Base-by-base conservation (phyloP, 1,139 yeast species). In the Suhomyces panamericanus region DNA sequence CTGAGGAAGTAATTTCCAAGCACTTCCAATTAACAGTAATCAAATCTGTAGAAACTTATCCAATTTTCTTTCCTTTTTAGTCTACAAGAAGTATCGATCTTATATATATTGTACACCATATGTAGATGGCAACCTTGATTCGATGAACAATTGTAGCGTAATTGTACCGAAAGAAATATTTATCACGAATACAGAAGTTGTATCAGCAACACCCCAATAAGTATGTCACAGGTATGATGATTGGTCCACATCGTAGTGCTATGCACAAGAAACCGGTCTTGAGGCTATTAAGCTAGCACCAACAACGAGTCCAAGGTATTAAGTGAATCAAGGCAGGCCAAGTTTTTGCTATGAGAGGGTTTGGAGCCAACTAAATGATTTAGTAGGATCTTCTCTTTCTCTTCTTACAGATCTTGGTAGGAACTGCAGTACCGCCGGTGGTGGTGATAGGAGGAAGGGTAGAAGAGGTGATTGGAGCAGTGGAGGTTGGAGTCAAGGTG, bases 351-450 rank as follows among this genome's bases (percentile, higher is more conserved):
- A 34, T 15, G 16, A 27, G n/a, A 15, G 41, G 20, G 27, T 3
- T 13, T 31, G 14, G 15, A 28, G 14, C 17, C 12, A 17, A 26
- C n/a, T 17, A 9, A 35, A 27, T 22, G n/a, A 37, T 29, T 49
- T 53, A 51, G 63, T 63, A 63, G 35, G 65, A 54, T 63, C 69
- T 64, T 56, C 62, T 62, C 59, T 63, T 64, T 57, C 63, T 64
- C 59, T 60, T 60, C 47, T 53, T 57, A 41, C 56, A 50, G 30
- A 55, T 53, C 14, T 56, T 54, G 32, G 41, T 37, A 14, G 40
- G 37, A 17, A 32, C 10, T 10, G 26, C 15, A 26, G 36, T 32
- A 46, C 47, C 22, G 51, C 50, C 39, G 10, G 46, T 15, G 52
- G 51, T 40, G 27, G 59, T 51, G 12, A 54, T 48, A 11, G 52